Percentiles rank a stretch among this genome's conserved stretches.
Conservation (phyloP, 1,284 basidiomycete genomes). For the Trichosporon coremiiforme region DNA sequence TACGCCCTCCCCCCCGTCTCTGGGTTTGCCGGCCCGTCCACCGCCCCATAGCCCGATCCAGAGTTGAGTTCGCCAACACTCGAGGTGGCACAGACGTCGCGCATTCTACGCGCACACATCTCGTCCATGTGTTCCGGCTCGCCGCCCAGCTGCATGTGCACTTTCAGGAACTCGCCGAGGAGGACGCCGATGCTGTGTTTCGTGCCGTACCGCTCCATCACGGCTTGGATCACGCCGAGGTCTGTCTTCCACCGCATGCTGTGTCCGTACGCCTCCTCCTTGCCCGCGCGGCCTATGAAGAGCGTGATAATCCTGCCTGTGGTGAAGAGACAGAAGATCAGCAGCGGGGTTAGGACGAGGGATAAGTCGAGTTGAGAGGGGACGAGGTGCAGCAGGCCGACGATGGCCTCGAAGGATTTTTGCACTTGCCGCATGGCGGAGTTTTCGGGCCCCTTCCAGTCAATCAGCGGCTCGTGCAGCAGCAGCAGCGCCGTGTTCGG, state of each 20-base stretch:
- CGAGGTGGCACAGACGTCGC: neutral
- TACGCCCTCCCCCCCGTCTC: neutral
- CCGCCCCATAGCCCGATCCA: neutral
- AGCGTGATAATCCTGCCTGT: conserved; percentile 41
- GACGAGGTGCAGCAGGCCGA: conserved; percentile 47
- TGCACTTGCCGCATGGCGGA: conserved; percentile 30
- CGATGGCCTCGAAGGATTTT: conserved; percentile 40
- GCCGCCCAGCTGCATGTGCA: conserved; percentile 19
- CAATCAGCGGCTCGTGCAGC: conserved; percentile 47
- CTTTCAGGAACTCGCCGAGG: conserved; percentile 21
- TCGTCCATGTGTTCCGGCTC: conserved; percentile 11
- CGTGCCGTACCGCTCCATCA: conserved; percentile 28
- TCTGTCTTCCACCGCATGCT: conserved; percentile 43
- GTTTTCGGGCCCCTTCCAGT: conserved; percentile 33
- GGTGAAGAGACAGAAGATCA: conserved; percentile 44
- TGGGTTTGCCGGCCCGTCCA: neutral
- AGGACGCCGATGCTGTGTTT: conserved; percentile 27
- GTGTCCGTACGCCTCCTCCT: conserved; percentile 32
- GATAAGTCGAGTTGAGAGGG: conserved; percentile 50
- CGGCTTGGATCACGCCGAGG: conserved; percentile 34
- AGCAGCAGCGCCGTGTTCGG: conserved; percentile 43
- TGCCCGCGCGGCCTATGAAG: conserved; percentile 37
- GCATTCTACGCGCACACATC: conserved; percentile 17
- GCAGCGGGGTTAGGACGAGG: conserved; percentile 39
- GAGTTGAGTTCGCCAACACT: neutral